Percentiles rank a stretch among this genome's conserved stretches.
These are phyloP conservation scores for Madurella fahalii DNA, from an alignment of 2,329 filamentous ascomycete genomes.

Conservation along the genomic window DNA sequence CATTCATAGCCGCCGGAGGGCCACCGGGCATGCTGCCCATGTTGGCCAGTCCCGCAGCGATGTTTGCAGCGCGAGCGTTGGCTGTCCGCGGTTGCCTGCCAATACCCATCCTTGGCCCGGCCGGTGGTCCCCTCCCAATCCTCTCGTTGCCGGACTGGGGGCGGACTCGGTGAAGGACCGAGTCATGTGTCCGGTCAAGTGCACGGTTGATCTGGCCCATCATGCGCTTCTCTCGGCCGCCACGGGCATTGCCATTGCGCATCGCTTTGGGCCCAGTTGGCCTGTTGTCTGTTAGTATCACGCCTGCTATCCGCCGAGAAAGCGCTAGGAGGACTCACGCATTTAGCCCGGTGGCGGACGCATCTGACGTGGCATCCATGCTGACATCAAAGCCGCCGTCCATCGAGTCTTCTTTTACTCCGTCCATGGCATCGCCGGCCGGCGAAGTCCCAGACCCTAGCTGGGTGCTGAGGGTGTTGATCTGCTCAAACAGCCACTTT, in stretches of 20 bases:
- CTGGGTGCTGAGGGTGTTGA: constrained; percentile 62
- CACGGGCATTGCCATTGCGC: constrained; percentile 63
- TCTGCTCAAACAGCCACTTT: constrained; percentile 88
- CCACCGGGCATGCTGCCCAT: constrained; percentile 39
- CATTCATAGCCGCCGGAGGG: constrained; percentile 39
- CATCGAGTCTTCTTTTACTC: constrained; percentile 35
- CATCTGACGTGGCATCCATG: constrained; percentile 50
- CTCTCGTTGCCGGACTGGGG: constrained; percentile 68
- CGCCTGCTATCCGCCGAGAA: background rate
- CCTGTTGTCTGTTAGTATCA: constrained; percentile 52
- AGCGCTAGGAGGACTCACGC: constrained; percentile 46
- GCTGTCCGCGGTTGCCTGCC: constrained; percentile 46
- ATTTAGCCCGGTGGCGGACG: constrained; percentile 45
- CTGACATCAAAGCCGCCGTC: constrained; percentile 57
- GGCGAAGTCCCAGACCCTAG: constrained; percentile 48
- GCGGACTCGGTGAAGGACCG: constrained; percentile 75
- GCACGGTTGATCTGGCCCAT: constrained; percentile 79
- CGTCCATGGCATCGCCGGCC: constrained; percentile 28
- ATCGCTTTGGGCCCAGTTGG: constrained; percentile 94
- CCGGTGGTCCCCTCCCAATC: constrained; percentile 67
- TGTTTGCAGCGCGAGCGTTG: constrained; percentile 47
- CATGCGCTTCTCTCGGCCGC: constrained; percentile 72
- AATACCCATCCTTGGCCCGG: constrained; percentile 61
- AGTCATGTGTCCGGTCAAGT: constrained; percentile 73
- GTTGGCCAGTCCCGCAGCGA: constrained; percentile 48